These are phyloP conservation scores for Talaromyces pinophilus DNA, from an alignment of 2,329 filamentous ascomycete genomes.

Conservation along the genomic window DNA sequence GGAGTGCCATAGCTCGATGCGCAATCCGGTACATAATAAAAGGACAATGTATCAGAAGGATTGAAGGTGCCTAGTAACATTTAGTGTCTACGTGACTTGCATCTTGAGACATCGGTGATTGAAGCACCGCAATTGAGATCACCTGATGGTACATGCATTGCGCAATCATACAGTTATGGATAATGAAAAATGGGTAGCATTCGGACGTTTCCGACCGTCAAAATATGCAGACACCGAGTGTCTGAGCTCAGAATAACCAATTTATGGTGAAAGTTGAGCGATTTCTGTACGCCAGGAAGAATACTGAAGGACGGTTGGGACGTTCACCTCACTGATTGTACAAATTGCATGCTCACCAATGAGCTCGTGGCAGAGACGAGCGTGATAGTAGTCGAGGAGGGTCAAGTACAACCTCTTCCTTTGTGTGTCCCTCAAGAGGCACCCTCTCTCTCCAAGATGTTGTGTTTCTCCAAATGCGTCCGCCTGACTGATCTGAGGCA, in stretches of 20 bases:
- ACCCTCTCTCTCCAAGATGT: no score
- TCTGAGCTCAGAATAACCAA: not conserved
- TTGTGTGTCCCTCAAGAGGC: no score
- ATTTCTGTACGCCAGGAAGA: not conserved
- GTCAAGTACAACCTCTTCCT: not conserved
- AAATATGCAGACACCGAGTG: not conserved
- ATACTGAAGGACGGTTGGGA: not conserved
- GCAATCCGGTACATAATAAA: not conserved
- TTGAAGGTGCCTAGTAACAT: not conserved
- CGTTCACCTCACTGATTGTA: not conserved
- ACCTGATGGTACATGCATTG: not conserved
- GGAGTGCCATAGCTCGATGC: not conserved
- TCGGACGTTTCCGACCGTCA: not conserved
- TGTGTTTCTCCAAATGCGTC: not conserved
- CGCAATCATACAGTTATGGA: not conserved
- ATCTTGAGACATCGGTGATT: not conserved
- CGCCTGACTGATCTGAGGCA: not conserved
- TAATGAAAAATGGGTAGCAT: not conserved
- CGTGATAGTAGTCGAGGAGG: not conserved
- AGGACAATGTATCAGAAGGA: not conserved
- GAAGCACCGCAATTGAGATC: not conserved
- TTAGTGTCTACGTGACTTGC: not conserved
- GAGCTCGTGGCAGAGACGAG: not conserved
- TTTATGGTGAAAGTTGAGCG: not conserved
- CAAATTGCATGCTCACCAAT: not conserved